These are phyloP conservation scores for Eruca vesicaria DNA, from an alignment of 441 rosid species.

Conservation along the genomic window DNA sequence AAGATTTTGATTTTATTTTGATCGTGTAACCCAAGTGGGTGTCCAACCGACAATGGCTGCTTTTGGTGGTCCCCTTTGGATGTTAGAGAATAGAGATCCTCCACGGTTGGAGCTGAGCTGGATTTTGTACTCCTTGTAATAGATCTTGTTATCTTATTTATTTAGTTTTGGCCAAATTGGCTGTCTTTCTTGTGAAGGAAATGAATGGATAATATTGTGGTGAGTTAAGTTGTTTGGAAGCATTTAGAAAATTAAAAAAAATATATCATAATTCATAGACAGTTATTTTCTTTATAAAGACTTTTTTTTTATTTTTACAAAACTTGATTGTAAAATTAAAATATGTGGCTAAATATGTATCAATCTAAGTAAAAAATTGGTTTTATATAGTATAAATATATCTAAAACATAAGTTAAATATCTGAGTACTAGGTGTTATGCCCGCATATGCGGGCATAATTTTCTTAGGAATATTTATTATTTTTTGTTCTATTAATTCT, in stretches of 20 bases:
- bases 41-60: slow-evolving; percentile 37
- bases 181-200: slow-evolving; percentile 15
- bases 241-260: slow-evolving; percentile 3
- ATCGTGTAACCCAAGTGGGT: slow-evolving; percentile 38
- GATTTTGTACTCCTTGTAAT: slow-evolving; percentile 26
- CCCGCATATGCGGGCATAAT: too few relatives aligned
- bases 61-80: slow-evolving; percentile 29
- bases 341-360: not conserved
- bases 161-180: slow-evolving; percentile 23
- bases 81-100: slow-evolving; percentile 26
- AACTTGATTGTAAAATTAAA: not conserved
- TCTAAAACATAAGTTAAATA: too few relatives aligned
- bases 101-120: slow-evolving; percentile 38
- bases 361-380: not conserved
- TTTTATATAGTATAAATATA: not conserved
- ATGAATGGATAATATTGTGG: slow-evolving; percentile 10
- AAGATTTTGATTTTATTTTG: not conserved
- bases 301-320: too few relatives aligned
- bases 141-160: slow-evolving; percentile 10
- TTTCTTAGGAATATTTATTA: too few relatives aligned
- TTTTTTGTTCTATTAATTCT: too few relatives aligned
- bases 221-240: slow-evolving; percentile 24
- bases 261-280: not conserved
- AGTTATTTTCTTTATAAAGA: not conserved
- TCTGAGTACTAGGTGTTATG: too few relatives aligned